These are phyloP conservation scores for Pezicula radicicola DNA, from an alignment of 2,329 filamentous ascomycete genomes.

Conservation along the genomic window DNA sequence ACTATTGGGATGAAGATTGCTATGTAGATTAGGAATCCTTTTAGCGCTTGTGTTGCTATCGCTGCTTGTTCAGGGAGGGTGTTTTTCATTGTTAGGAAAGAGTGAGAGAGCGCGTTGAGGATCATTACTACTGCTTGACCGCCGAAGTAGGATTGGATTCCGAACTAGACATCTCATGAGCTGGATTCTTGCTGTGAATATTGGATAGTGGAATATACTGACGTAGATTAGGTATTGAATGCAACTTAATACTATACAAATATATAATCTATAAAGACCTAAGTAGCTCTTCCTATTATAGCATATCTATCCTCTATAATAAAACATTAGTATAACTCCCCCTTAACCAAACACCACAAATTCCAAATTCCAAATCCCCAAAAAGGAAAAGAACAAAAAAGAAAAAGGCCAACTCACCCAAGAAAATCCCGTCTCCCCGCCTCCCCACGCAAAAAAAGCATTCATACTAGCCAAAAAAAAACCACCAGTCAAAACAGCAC, in stretches of 20 bases:
- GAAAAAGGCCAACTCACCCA: constrained; percentile 7
- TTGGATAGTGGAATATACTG: no score
- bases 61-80: constrained; percentile 2
- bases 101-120: constrained; percentile 4
- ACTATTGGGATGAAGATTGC: background rate
- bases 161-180: background rate
- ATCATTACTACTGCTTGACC: constrained; percentile 4
- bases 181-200: no score
- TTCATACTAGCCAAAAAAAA: constrained; percentile 8
- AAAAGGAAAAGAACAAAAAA: background rate
- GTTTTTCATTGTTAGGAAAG: constrained; percentile 5
- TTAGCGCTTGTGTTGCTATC: background rate
- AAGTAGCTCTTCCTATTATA: constrained; percentile 23
- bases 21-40: background rate
- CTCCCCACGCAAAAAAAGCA: constrained; percentile 16
- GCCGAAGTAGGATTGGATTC: constrained; percentile 14
- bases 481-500: constrained; percentile 15
- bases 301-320: no score
- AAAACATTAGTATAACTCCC: no score
- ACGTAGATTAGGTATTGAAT: constrained; percentile 18
- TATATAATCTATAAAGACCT: constrained; percentile 24
- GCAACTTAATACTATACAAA: constrained; percentile 18
- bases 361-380: no score
- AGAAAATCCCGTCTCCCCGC: constrained; percentile 17
- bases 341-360: no score